Base-by-base conservation (phyloP, 169 alveolate species). In the Hammondia hammondi region DNA sequence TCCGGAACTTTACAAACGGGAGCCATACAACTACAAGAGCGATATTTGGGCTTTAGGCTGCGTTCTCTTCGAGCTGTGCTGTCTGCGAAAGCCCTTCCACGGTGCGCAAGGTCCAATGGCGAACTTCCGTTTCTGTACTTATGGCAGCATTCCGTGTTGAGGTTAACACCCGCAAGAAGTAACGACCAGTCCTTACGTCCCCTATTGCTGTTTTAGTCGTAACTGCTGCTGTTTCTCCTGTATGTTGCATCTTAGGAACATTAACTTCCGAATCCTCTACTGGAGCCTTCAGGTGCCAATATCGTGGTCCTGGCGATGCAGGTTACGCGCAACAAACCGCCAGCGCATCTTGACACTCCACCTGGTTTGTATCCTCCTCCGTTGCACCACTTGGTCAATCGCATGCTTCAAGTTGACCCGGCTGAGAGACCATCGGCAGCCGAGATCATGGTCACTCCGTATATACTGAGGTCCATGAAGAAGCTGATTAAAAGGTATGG, bases 41-140 rank as follows among this genome's bases (percentile, higher is more conserved):
- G 99, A 98, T 96, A 98, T 98, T 27, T 98, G 99, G 99, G 97
- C 99, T 10, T 97, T 98, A 35, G 99, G 99, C 24, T 98, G 99
- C 89, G 98, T 98, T 35, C 95, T 98, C 14, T 98, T 97, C 96
- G 99, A 98, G 95, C 96, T 98, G n/a, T 97, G 98, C 81, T 91
- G 94, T 85, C 91, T 91, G 48, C 46, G 77, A 32, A 84, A 91
- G 57, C 94, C 91, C 57, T 81, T 70, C 91, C 85, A 57, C 32
- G 94, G 94, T 91, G 87, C 27, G 87, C 24, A 77, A 73, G 45
- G 93, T 27, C 39, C 61, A 35, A 85, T 70, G 27, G 4, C 14
- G 19, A 14, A 27, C 14, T n/a, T 32, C 32, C 19, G 32, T 9
- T 14, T 27, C 52, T 29, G 45, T n/a, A 0, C 48, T n/a, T 46